These are phyloP conservation scores for Cryptococcus sp. DNA, from an alignment of 1,284 basidiomycete species.

Conservation along the genomic window DNA sequence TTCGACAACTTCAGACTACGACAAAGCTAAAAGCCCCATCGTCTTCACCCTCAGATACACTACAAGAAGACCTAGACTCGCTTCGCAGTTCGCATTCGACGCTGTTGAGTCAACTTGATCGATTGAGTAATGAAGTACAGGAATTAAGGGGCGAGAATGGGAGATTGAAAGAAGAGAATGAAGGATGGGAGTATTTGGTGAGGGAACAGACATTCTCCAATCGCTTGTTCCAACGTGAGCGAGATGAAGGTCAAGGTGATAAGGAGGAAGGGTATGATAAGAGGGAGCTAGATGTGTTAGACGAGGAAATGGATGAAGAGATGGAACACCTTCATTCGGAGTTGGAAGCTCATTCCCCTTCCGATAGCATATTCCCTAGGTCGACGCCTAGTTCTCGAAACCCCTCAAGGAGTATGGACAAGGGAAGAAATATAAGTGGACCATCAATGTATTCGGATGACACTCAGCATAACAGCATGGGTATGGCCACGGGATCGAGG, in stretches of 20 bases:
- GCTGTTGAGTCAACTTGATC: conserved; percentile 35
- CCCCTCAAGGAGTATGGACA: conserved; percentile 48
- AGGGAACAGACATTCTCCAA: conserved; percentile 83
- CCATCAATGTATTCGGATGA: not conserved
- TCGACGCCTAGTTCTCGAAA: conserved; percentile 1
- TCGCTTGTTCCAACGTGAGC: not conserved
- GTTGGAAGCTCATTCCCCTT: conserved; percentile 25
- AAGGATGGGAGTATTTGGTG: conserved; percentile 86
- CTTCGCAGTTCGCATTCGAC: conserved; percentile 33
- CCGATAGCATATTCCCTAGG: conserved; percentile 22
- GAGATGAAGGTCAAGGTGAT: conserved; percentile 54
- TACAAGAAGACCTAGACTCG: conserved; percentile 38
- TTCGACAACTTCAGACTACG: conserved; percentile 13
- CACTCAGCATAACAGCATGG: too few species aligned
- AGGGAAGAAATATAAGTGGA: conserved; percentile 1
- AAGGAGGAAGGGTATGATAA: conserved; percentile 49
- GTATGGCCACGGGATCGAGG: too few species aligned
- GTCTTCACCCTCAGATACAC: conserved; percentile 4
- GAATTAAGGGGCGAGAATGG: conserved; percentile 32
- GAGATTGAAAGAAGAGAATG: conserved; percentile 70
- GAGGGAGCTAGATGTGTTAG: conserved; percentile 21
- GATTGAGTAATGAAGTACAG: conserved; percentile 31
- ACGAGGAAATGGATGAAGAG: conserved; percentile 36
- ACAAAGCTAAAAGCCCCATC: conserved; percentile 11
- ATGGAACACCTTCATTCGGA: conserved; percentile 37